Evolutionary conservation across 2,329 filamentous ascomycete genomes (phyloP), one percentile per base, ranked within the genome.

Genomic region (Colletotrichum sublineola): DNA sequence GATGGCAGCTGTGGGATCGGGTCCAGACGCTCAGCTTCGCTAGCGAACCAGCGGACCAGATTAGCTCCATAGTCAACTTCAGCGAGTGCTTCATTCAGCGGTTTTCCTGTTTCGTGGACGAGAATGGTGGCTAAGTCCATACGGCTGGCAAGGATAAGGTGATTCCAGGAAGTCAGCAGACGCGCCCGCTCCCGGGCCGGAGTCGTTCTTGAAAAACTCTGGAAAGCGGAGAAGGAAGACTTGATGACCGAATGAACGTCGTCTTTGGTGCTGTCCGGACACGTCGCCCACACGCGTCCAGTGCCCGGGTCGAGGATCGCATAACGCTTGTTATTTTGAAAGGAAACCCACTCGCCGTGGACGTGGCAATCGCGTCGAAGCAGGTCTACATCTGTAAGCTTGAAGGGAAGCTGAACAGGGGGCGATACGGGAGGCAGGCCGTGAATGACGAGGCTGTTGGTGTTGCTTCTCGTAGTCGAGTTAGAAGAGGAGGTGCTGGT

Each of bases 1-100:
- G 42, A 42, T 4, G 42, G 55, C 24, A 15, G 38, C 20, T 40
- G 44, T 36, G 50, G 50, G 15, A 57, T 89, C 87, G 5, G 92
- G 84, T 77, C 91, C 36, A 85, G 76, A 63, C 80, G 79, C 71
- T 86, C 84, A 5, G 86, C 85, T 74, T 87, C 86, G 14, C 85
- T 84, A 0, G 86, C 81, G 73, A 90, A 90, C 88, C 88, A 91
- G 81, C 86, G 86, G 2, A 84, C 83, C 75, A 90, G 89, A 0
- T 83, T 81, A 0, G 83, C 77, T 2, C 86, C 86, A 73, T 90
- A 90, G 76, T 89, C 87, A 52, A 91, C 79, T 75, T 91, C 89
- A 6, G 83, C 87, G 6, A 83, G 79, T 0, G 89, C 84, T 75
- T 91, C 88, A 15, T 82, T 78, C 0, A 89, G 79, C 1, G 89